Evolutionary conservation across 345 rosid genomes (phyloP).

Genomic region (Populus euphratica): DNA sequence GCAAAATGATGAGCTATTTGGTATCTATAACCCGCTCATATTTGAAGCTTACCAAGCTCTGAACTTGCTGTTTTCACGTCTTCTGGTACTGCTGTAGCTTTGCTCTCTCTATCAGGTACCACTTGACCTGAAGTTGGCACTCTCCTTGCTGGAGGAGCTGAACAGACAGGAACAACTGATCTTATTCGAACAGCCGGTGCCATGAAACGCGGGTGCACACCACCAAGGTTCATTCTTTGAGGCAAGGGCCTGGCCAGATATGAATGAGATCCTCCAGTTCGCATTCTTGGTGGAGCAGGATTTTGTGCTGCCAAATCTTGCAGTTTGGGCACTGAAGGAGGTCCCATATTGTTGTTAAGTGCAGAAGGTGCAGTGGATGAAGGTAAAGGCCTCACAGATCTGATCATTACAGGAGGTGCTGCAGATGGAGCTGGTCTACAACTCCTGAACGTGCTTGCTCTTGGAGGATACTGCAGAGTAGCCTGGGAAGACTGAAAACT

Average conservation of each 20-base stretch:
- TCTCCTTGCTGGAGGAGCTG: constrained; percentile 59
- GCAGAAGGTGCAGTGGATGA: constrained; percentile 13
- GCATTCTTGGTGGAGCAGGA: constrained; percentile 38
- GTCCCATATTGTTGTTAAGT: constrained; percentile 2
- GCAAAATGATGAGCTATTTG: constrained; percentile 3
- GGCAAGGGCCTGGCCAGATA: constrained; percentile 19
- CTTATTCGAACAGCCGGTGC: constrained; percentile 68
- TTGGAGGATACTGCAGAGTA: constrained; percentile 17
- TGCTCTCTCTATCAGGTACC: constrained; percentile 13
- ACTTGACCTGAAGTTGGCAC: constrained; percentile 18
- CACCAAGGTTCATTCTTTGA: constrained; percentile 29
- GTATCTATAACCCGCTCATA: constrained; percentile 17
- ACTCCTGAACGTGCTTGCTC: constrained; percentile 25
- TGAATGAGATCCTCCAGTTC: constrained; percentile 27
- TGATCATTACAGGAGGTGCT: constrained; percentile 20
- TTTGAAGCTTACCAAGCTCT: constrained; percentile 29
- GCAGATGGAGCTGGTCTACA: constrained; percentile 29
- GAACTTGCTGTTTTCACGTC: constrained; percentile 24
- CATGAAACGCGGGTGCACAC: constrained; percentile 35
- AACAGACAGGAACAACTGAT: constrained; percentile 69
- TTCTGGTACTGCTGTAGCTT: constrained; percentile 17
- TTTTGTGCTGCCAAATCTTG: constrained; percentile 20
- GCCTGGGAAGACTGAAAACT: constrained; percentile 17
- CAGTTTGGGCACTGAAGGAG: constrained; percentile 17
- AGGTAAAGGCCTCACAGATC: constrained; percentile 16